phyloP scores from a whole-genome alignment of 306 rosid species.

The Citrullus colocynthis region DNA sequence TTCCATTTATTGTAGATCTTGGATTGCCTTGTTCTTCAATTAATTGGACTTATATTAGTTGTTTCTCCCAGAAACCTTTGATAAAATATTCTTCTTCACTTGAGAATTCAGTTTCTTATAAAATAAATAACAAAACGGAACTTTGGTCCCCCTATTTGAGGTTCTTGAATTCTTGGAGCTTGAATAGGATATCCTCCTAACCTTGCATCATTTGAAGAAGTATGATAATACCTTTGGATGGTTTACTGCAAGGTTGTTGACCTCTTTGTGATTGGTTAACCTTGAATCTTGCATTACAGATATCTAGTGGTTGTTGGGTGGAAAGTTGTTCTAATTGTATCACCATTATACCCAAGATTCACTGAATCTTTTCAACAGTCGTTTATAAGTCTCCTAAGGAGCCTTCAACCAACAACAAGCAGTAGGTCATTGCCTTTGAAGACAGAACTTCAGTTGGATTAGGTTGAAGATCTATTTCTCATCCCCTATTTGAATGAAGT shows the following conservation, averaged over 20 bases:
- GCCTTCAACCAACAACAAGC: neutral
- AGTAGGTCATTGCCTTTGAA: neutral
- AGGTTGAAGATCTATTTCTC: neutral
- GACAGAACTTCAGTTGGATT: neutral
- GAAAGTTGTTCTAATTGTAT: neutral
- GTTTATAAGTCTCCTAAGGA: neutral
- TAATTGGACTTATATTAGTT: too few relatives aligned
- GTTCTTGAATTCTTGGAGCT: neutral
- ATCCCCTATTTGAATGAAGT: neutral
- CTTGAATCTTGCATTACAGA: neutral
- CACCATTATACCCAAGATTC: neutral
- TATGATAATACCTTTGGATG: neutral
- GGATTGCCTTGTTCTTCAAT: neutral
- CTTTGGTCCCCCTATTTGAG: neutral
- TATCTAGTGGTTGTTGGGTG: neutral
- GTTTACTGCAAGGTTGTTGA: neutral
- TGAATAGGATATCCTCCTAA: neutral
- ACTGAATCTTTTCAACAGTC: too few relatives aligned
- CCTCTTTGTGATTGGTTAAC: neutral
- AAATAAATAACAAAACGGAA: too few relatives aligned
- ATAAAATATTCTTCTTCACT: too few relatives aligned
- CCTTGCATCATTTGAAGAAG: neutral
- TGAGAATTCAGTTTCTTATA: too few relatives aligned
- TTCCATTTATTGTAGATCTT: too few relatives aligned
- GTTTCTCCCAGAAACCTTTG: neutral